Evolutionary conservation across 1,284 basidiomycete species (phyloP).

Genomic region (Malassezia sympodialis): DNA sequence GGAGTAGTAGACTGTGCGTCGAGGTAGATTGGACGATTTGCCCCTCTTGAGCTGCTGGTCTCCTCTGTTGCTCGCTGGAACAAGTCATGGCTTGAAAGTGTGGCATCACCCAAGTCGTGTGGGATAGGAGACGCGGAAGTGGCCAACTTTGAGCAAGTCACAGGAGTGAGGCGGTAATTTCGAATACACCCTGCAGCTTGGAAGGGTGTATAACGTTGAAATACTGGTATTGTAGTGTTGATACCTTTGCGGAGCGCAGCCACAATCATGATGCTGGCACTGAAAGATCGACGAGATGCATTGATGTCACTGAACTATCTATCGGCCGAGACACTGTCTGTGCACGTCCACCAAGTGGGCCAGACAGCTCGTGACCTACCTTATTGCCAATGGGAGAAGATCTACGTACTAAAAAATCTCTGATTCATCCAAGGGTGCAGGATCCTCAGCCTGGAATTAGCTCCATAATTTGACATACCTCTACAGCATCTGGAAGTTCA

Average conservation of each 20-base stretch:
- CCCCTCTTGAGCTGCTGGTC: constrained; percentile 15
- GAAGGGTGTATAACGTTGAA: not conserved
- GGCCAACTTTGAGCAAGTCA: not conserved
- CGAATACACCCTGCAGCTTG: not conserved
- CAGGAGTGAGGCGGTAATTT: not conserved
- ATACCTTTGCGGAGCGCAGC: constrained; percentile 8
- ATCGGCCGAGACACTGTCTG: not conserved
- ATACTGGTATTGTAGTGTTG: not conserved
- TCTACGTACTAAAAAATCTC: constrained; percentile 9
- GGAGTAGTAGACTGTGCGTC: constrained; percentile 68
- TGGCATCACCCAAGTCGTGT: not conserved
- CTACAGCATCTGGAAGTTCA: constrained; percentile 38
- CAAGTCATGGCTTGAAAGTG: not conserved
- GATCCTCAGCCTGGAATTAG: not conserved
- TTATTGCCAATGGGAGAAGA: not conserved
- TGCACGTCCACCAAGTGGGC: not conserved
- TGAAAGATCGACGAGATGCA: not conserved
- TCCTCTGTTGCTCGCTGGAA: not conserved
- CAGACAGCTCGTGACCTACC: not conserved
- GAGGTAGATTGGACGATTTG: constrained; percentile 45
- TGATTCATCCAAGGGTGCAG: constrained; percentile 12
- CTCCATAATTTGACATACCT: constrained; percentile 6
- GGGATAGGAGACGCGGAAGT: not conserved
- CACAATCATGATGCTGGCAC: constrained; percentile 7
- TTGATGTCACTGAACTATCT: not conserved